These are phyloP conservation scores for Abrus precatorius DNA, from an alignment of 306 rosid species.

Conservation along the genomic window DNA sequence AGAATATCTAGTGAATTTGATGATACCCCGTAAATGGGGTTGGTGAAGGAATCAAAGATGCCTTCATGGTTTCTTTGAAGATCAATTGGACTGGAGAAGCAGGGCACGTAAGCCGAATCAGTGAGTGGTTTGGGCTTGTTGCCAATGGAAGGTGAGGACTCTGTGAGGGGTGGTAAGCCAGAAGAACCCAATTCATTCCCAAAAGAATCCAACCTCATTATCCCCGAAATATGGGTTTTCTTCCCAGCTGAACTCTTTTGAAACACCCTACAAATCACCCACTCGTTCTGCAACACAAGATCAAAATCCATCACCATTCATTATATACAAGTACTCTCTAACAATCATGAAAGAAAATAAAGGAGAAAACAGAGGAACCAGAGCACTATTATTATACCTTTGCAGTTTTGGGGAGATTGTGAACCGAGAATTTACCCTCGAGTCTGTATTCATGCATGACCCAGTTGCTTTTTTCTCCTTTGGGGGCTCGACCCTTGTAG, in stretches of 20 bases:
- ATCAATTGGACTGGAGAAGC: conserved; percentile 94
- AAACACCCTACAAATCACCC: conserved; percentile 96
- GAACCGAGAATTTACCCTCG: conserved; percentile 81
- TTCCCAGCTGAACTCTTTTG: conserved; percentile 83
- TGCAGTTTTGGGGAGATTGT: conserved; percentile 90
- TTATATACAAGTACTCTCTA: too few species aligned
- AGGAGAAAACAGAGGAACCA: conserved; percentile 8
- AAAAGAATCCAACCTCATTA: conserved; percentile 56
- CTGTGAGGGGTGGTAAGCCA: conserved; percentile 76
- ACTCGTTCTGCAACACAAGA: conserved; percentile 74
- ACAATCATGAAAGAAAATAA: background rate
- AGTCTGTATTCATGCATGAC: conserved; percentile 96
- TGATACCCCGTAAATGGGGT: conserved; percentile 53
- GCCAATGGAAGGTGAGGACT: conserved; percentile 60
- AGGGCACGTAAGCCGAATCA: conserved; percentile 92
- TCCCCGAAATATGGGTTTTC: conserved; percentile 73
- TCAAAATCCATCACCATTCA: too few species aligned
- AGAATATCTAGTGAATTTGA: conserved; percentile 51
- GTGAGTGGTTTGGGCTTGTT: conserved; percentile 49
- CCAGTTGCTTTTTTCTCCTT: conserved; percentile 95
- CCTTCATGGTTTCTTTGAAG: conserved; percentile 66
- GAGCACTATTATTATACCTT: conserved; percentile 52
- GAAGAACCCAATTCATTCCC: conserved; percentile 61
- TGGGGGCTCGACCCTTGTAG: conserved; percentile 94
- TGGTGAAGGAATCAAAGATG: conserved; percentile 59